Evolutionary conservation across 2,329 filamentous ascomycete species (phyloP).

Genomic region (Monilinia aucupariae): DNA sequence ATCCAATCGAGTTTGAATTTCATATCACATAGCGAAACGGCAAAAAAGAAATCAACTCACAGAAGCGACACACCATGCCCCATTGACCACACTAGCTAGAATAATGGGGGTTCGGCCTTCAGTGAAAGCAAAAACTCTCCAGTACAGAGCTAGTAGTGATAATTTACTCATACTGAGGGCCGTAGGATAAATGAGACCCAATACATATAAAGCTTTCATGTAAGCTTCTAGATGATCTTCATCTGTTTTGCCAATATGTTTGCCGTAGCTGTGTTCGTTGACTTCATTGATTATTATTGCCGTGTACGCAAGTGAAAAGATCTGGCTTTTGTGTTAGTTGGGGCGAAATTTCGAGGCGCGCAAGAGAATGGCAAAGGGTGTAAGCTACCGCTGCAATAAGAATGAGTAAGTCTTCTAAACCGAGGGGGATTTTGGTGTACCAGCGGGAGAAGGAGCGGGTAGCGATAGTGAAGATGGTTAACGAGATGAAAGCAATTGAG

Average conservation of each 20-base stretch:
- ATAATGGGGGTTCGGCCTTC: background rate
- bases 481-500: background rate
- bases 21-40: background rate
- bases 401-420: conserved; percentile 2
- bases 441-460: background rate
- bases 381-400: conserved; percentile 3
- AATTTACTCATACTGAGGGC: conserved; percentile 7
- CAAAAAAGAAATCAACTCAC: background rate
- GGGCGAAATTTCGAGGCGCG: too few relatives aligned
- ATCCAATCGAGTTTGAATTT: background rate
- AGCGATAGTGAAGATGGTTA: background rate
- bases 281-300: conserved; percentile 1
- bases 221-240: background rate
- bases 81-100: background rate
- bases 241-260: conserved; percentile 8
- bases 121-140: conserved; percentile 1
- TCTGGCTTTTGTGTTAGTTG: background rate
- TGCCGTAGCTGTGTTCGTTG: conserved; percentile 2
- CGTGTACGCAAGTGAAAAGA: conserved; percentile 1
- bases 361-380: background rate
- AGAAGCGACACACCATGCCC: conserved; percentile 6
- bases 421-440: background rate
- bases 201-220: conserved; percentile 1
- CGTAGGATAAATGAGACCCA: background rate
- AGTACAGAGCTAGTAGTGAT: conserved; percentile 7